phyloP scores from a whole-genome alignment of 2,329 filamentous ascomycete species.

The Cephalotrichum gorgonifer region DNA sequence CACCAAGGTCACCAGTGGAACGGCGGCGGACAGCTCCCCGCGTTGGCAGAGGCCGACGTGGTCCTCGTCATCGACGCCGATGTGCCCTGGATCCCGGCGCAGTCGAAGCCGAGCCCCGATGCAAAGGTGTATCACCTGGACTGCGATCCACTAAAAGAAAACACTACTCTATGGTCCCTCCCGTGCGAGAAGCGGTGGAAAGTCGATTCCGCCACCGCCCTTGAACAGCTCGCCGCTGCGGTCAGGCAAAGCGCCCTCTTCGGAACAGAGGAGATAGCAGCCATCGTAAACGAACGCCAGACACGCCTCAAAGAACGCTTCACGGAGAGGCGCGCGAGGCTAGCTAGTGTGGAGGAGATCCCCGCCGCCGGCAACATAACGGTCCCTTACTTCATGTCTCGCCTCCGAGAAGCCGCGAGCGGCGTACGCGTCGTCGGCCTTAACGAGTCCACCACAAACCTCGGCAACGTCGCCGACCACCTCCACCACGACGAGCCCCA shows the following conservation, averaged over 20 bases:
- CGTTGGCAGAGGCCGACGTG: slow-evolving; percentile 50
- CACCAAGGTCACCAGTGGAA: slow-evolving; percentile 12
- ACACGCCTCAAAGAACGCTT: background rate
- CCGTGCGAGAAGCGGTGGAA: slow-evolving; percentile 35
- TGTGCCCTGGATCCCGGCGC: slow-evolving; percentile 57
- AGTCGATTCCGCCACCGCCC: slow-evolving; percentile 31
- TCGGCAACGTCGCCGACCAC: slow-evolving; percentile 42
- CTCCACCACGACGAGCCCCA: slow-evolving; percentile 37
- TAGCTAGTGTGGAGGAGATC: slow-evolving; percentile 32
- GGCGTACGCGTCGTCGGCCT: slow-evolving; percentile 51
- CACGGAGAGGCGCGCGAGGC: slow-evolving; percentile 18
- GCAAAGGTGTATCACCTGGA: slow-evolving; percentile 55
- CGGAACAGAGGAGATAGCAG: background rate
- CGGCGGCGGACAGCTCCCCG: slow-evolving; percentile 9
- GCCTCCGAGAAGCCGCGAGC: slow-evolving; percentile 40
- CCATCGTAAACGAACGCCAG: background rate
- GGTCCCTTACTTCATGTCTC: slow-evolving; percentile 39
- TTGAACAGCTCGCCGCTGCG: slow-evolving; percentile 14
- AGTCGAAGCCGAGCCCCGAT: slow-evolving; percentile 43
- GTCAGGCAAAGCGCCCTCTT: background rate
- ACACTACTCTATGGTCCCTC: slow-evolving; percentile 45
- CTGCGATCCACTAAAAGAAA: slow-evolving; percentile 52
- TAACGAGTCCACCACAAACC: slow-evolving; percentile 46
- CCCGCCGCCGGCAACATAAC: slow-evolving; percentile 39
- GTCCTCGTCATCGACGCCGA: slow-evolving; percentile 58